A percentile compares a stretch with the other conserved stretches of the same genome.
Evolutionary conservation across 495 filamentous ascomycete species (phyloP).

Genomic region (Aspergillus kassunensis): DNA sequence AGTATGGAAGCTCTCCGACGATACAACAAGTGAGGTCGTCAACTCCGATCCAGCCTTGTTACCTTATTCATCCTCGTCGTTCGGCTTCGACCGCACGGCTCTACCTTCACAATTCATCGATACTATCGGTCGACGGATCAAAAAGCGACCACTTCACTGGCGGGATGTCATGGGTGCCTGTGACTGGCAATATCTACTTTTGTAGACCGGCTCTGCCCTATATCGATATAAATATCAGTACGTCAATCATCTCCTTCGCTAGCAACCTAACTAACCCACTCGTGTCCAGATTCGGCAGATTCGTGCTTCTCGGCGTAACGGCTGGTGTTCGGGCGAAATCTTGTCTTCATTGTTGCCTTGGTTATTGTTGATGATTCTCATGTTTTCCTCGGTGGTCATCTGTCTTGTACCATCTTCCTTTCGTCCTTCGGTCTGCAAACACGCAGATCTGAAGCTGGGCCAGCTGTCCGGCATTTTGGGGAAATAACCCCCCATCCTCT

Average conservation of each 20-base stretch:
- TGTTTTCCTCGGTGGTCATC: neutral
- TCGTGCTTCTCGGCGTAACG: neutral
- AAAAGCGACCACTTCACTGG: conserved; percentile 65
- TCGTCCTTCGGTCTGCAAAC: neutral
- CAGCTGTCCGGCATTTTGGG: neutral
- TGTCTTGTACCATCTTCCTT: neutral
- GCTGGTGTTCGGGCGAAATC: neutral
- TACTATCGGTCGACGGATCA: neutral
- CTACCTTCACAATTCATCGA: neutral
- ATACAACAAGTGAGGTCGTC: conserved; percentile 9
- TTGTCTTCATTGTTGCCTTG: too few relatives aligned
- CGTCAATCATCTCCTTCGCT: neutral
- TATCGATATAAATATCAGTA: neutral
- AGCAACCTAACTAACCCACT: neutral
- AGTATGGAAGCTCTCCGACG: conserved; percentile 72
- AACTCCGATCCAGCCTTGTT: neutral
- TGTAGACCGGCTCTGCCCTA: conserved; percentile 57
- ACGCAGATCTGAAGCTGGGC: neutral
- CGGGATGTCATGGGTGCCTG: conserved; percentile 87
- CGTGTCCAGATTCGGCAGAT: too few relatives aligned
- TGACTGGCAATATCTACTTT: conserved; percentile 84
- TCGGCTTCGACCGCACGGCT: conserved; percentile 26
- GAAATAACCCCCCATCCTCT: too few relatives aligned
- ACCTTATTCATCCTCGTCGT: neutral
- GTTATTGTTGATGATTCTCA: neutral